Conservation (phyloP, 108 stramenopile genomes). For the Fragilariopsis cylindrus region DNA sequence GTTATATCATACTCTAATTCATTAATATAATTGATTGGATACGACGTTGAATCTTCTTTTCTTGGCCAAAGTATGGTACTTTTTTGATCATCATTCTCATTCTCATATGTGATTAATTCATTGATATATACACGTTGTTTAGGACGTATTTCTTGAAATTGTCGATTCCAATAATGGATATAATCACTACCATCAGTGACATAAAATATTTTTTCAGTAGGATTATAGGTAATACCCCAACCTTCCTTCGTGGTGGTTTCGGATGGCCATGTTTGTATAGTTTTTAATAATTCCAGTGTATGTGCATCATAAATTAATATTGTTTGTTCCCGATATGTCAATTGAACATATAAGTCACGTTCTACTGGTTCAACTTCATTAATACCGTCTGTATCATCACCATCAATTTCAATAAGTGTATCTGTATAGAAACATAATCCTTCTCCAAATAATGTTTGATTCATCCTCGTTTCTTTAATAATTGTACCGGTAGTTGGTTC, state of each 20-base stretch:
- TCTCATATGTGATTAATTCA: not conserved
- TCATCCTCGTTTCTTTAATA: constrained; percentile 28
- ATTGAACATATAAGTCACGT: constrained; percentile 58
- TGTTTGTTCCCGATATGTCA: constrained; percentile 67
- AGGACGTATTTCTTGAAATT: constrained; percentile 35
- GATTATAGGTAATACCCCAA: constrained; percentile 82
- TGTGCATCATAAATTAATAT: constrained; percentile 60
- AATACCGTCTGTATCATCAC: too few relatives aligned
- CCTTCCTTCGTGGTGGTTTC: constrained; percentile 55
- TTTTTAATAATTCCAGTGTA: constrained; percentile 34
- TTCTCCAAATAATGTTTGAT: constrained; percentile 66
- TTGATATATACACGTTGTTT: not conserved
- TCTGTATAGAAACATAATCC: constrained; percentile 58
- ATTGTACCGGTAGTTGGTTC: constrained; percentile 40
- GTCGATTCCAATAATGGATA: constrained; percentile 64
- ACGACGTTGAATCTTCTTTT: not conserved
- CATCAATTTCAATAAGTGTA: too few relatives aligned
- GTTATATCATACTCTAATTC: constrained; percentile 70
- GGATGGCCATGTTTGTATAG: constrained; percentile 40
- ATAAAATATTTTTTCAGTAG: constrained; percentile 51
- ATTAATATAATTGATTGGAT: constrained; percentile 47
- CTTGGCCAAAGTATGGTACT: too few relatives aligned
- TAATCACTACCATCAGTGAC: constrained; percentile 72
- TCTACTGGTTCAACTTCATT: too few relatives aligned
- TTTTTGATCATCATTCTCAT: too few relatives aligned